Base-by-base conservation (phyloP, 2,329 filamentous ascomycete species). In the Rhynchosporium agropyri region DNA sequence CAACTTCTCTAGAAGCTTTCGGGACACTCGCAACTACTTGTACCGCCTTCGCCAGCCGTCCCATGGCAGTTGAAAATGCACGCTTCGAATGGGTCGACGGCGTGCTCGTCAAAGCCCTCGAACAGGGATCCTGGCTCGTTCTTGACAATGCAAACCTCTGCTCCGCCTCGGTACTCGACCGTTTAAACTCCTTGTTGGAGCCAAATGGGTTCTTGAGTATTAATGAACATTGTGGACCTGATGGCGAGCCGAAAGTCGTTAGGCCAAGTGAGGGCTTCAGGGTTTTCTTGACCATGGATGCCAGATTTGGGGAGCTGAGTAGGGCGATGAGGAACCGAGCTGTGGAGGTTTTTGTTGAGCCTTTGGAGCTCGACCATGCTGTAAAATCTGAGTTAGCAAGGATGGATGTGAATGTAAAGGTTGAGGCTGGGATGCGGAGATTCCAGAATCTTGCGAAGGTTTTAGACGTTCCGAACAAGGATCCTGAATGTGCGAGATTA, bases 81-180 rank as follows among this genome's bases (percentile, higher is more conserved):
- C 88, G 89, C 2, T 99, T 99, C 73, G 92, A 97, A 75, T 99
- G 95, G 95, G 86, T 96, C 1, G 94, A 99, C 74, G 95, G 96
- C 62, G 85, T 96, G 54, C 87, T 99, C 49, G 89, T 98, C 54
- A 89, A 92, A 70, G 94, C 95, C 48, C 81, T 98, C 10, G 84
- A 96, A 72, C 81, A 89, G 69, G 95, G 95, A 13, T 85, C 92
- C 65, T 99, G 95, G 95, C 81, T 99, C 20, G 88, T 99, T 10
- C 85, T 99, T 28, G 95, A 99, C 76, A 97, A 99, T 76, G 95
- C 96, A 64, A 99, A 99, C 72, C 83, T 99, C 62, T 99, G 96
- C 78, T 97, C 90, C 72, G 89, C 94, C 29, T 97, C 94, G 6
- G 95, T 99, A 0, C 83, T 99, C 9, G 95, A 99, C 76, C 85